Evolutionary conservation across 805 yeast species (phyloP), one percentile per base, ranked within the genome.

Genomic region (Lipomyces sp.): DNA sequence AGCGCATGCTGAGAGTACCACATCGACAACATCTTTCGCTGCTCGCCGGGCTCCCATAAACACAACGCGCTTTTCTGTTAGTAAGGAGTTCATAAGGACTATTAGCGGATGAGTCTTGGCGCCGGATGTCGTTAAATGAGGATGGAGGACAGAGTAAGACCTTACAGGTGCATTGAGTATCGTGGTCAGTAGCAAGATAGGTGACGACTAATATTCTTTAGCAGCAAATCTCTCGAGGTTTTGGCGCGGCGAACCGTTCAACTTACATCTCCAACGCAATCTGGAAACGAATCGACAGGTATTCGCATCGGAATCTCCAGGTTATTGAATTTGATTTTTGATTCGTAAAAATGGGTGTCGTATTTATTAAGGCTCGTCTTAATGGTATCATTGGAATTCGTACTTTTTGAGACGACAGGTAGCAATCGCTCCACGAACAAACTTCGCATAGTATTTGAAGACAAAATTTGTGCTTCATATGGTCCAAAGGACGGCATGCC

Each of bases 121-220:
- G 0, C 88, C 88, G 73, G 84, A 84, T 11, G 83, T 81, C 1
- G 86, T 82, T 59, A 85, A 75, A 59, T 85, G 86, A 55, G 83
- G 80, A 68, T 82, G 64, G 4, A 61, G 62, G 8, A 62, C 58
- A 4, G 63, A n/a, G 29, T 15, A 61, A 53, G 59, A 74, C 75
- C n/a, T 48, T n/a, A 42, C 15, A 33, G 10, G 11, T 4, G 30
- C 13, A 32, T 59, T 53, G 10, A 63, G 33, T n/a, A 18, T 13
- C 6, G 64, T 18, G 4, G 37, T 34, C 63, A 61, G 34, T 11
- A 51, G 30, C 13, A 32, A 63, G 2, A 34, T 32, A 29, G 35
- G 34, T 29, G 37, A 59, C 24, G 50, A 34, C 59, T 57, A 57
- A 15, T n/a, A 8, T 29, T 32, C 32, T 15, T 53, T 30, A 30